Percentiles rank a stretch among this genome's conserved stretches.
phyloP scores from a whole-genome alignment of 768 basidiomycete species.

The Leccinellum albellum region DNA sequence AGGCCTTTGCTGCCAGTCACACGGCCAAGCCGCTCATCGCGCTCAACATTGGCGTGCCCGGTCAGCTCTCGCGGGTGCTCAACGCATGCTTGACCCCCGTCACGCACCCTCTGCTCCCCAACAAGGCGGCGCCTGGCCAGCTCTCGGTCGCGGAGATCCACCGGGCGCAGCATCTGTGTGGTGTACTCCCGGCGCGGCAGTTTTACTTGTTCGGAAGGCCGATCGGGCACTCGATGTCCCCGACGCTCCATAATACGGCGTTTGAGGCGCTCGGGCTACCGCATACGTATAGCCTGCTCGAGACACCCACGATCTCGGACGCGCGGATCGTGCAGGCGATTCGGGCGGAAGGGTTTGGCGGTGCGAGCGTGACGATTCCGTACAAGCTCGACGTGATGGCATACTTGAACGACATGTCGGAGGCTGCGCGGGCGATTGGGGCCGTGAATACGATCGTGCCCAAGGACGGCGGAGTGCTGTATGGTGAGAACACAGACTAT shows the following conservation, averaged over 20 bases:
- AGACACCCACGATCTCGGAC: slow-evolving; percentile 64
- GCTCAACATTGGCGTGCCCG: slow-evolving; percentile 88
- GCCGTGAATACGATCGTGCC: slow-evolving; percentile 90
- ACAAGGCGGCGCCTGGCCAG: slow-evolving; percentile 89
- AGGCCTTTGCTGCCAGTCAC: slow-evolving; percentile 60
- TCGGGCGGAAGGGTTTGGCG: slow-evolving; percentile 73
- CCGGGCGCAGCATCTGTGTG: slow-evolving; percentile 72
- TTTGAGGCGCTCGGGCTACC: slow-evolving; percentile 82
- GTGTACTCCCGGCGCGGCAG: slow-evolving; percentile 64
- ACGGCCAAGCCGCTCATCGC: slow-evolving; percentile 82
- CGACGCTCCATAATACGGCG: slow-evolving; percentile 87
- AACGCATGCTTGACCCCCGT: slow-evolving; percentile 86
- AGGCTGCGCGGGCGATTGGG: slow-evolving; percentile 81
- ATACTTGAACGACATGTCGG: slow-evolving; percentile 72
- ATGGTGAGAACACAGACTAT: slow-evolving; percentile 98
- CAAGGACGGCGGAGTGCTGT: slow-evolving; percentile 43
- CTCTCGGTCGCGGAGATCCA: slow-evolving; percentile 87
- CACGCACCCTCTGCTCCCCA: slow-evolving; percentile 83
- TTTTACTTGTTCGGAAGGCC: slow-evolving; percentile 91
- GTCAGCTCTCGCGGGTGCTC: slow-evolving; percentile 87
- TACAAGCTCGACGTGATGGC: slow-evolving; percentile 90
- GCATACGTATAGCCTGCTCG: slow-evolving; percentile 74
- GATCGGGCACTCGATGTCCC: slow-evolving; percentile 86
- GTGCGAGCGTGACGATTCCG: slow-evolving; percentile 95
- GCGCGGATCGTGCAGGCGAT: slow-evolving; percentile 46